phyloP scores from a whole-genome alignment of 805 yeast species.

The Yarrowia sp. region DNA sequence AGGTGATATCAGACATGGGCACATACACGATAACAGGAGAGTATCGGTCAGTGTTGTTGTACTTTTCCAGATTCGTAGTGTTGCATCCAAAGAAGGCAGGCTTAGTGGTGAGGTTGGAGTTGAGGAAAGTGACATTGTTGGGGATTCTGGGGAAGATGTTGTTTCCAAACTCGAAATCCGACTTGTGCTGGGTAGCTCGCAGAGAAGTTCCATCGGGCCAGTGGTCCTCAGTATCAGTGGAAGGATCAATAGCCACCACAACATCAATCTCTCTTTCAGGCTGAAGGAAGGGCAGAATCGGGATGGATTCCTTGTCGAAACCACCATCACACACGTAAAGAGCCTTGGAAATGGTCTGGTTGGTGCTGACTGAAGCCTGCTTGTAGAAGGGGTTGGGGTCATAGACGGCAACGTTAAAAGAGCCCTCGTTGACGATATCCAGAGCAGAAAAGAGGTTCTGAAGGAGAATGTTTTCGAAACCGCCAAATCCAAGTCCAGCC shows the following conservation, averaged over 20 bases:
- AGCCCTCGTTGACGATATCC: conserved; percentile 44
- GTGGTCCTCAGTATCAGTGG: conserved; percentile 53
- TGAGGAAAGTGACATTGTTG: conserved; percentile 63
- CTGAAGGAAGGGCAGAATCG: conserved; percentile 61
- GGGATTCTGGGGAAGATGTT: conserved; percentile 40
- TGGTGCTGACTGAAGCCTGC: conserved; percentile 40
- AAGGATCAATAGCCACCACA: conserved; percentile 66
- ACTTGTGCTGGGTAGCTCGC: conserved; percentile 57
- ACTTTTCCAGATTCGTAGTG: conserved; percentile 52
- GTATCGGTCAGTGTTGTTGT: conserved; percentile 44
- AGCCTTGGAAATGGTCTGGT: conserved; percentile 41
- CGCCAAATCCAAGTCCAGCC: background rate
- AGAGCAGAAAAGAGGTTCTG: conserved; percentile 50
- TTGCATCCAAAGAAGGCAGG: conserved; percentile 87
- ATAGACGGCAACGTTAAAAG: conserved; percentile 59
- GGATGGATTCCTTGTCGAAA: conserved; percentile 62
- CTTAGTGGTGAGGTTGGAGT: conserved; percentile 45
- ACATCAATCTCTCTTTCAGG: conserved; percentile 59
- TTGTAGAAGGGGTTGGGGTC: conserved; percentile 68
- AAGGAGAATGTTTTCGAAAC: conserved; percentile 44
- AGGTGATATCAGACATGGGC: conserved; percentile 67
- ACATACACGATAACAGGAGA: conserved; percentile 72
- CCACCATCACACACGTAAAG: conserved; percentile 69
- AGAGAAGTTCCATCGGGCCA: conserved; percentile 74
- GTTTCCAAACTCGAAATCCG: conserved; percentile 52